phyloP scores from a whole-genome alignment of 805 yeast genomes.

The Saccharomycopsis sp. region DNA sequence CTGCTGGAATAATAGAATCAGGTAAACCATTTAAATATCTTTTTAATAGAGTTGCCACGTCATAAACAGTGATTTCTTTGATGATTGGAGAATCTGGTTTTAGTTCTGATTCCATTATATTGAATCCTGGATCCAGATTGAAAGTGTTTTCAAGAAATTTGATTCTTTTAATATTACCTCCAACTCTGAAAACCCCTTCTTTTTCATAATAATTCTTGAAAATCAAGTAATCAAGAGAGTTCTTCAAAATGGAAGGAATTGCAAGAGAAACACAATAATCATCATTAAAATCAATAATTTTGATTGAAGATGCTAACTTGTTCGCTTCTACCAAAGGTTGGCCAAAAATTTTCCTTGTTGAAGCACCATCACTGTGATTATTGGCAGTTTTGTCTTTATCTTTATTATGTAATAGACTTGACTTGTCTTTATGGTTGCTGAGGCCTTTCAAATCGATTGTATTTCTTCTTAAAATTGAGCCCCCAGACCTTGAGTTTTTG shows the following conservation, averaged over 20 bases:
- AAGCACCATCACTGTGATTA: background rate
- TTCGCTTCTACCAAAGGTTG: constrained; percentile 2
- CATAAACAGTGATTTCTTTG: constrained; percentile 54
- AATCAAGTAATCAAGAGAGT: constrained; percentile 11
- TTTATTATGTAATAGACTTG: background rate
- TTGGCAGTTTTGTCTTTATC: background rate
- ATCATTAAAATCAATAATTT: background rate
- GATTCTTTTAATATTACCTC: constrained; percentile 85
- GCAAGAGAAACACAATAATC: constrained; percentile 1
- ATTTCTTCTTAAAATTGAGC: background rate
- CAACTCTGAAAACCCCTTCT: constrained; percentile 88
- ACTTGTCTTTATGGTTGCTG: background rate
- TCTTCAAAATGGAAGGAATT: constrained; percentile 12
- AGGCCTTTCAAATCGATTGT: background rate
- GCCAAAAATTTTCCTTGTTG: constrained; percentile 5
- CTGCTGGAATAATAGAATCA: constrained; percentile 75
- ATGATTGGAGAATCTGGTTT: background rate
- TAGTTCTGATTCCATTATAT: background rate
- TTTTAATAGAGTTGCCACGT: constrained; percentile 85
- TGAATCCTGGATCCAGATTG: constrained; percentile 59
- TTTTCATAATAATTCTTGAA: constrained; percentile 37
- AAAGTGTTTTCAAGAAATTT: constrained; percentile 76
- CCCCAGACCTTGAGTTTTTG: background rate
- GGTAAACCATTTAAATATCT: constrained; percentile 81
- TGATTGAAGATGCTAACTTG: background rate